phyloP scores from a whole-genome alignment of 345 rosid genomes.

The Cardiospermum halicacabum region DNA sequence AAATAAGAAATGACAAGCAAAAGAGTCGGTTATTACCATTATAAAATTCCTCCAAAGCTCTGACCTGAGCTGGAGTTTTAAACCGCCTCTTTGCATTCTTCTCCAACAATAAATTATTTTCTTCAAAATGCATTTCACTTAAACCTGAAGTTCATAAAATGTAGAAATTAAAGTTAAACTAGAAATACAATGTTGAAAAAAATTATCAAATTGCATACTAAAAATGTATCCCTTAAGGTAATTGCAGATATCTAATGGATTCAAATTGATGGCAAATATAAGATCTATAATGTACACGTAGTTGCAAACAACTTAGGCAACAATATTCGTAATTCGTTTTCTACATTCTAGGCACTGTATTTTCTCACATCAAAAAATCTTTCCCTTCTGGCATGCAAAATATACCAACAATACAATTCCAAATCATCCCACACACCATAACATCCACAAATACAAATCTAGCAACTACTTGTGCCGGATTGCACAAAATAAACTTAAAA shows the following conservation, averaged over 20 bases:
- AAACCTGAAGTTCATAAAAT: constrained; percentile 40
- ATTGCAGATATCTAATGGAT: background rate
- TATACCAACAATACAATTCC: too few relatives aligned
- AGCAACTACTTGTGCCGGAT: too few relatives aligned
- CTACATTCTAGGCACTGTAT: too few relatives aligned
- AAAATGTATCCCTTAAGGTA: background rate
- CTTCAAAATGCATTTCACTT: constrained; percentile 51
- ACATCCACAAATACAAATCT: too few relatives aligned
- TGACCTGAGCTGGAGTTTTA: constrained; percentile 75
- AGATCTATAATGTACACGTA: too few relatives aligned
- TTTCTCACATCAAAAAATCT: too few relatives aligned
- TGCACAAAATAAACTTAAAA: too few relatives aligned
- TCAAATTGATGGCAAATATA: background rate
- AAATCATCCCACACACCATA: too few relatives aligned
- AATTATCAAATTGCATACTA: background rate
- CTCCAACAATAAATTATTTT: constrained; percentile 54
- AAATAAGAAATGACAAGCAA: constrained; percentile 10
- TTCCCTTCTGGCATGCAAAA: too few relatives aligned
- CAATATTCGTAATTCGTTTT: too few relatives aligned
- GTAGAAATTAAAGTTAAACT: constrained; percentile 8
- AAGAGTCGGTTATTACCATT: constrained; percentile 52
- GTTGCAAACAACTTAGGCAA: too few relatives aligned
- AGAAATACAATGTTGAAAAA: background rate
- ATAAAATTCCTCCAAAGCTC: constrained; percentile 72
- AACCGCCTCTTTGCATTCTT: constrained; percentile 51